Conservation (phyloP, 2,329 filamentous ascomycete genomes). For the Polytolypa hystricis region DNA sequence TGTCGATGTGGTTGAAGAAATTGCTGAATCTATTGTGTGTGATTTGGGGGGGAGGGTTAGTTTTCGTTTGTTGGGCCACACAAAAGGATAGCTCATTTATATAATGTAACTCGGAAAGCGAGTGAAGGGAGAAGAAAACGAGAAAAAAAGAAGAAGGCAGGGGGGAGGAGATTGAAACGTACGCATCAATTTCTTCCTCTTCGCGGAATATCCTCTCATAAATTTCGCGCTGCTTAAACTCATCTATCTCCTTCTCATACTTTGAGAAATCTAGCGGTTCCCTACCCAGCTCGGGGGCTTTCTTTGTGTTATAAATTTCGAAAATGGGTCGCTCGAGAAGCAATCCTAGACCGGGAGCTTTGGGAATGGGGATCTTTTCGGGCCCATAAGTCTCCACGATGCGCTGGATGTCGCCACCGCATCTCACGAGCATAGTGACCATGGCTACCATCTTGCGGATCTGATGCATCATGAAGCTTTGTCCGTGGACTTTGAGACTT, state of each 20-base stretch:
- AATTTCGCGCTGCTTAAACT: slow-evolving; percentile 86
- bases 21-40: slow-evolving; percentile 50
- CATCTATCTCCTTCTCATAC: slow-evolving; percentile 66
- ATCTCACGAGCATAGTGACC: slow-evolving; percentile 72
- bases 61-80: background rate
- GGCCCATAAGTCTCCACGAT: slow-evolving; percentile 64
- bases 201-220: slow-evolving; percentile 85
- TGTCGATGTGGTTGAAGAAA: slow-evolving; percentile 71
- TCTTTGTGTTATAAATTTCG: slow-evolving; percentile 71
- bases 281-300: slow-evolving; percentile 50
- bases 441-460: slow-evolving; percentile 99
- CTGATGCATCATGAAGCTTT: slow-evolving; percentile 99
- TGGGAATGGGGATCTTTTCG: slow-evolving; percentile 75
- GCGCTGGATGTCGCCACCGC: slow-evolving; percentile 60
- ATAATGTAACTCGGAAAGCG: background rate
- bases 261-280: slow-evolving; percentile 67
- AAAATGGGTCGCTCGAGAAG: slow-evolving; percentile 88
- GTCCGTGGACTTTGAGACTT: slow-evolving; percentile 88
- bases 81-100: background rate
- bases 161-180: no score
- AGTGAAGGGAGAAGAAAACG: background rate
- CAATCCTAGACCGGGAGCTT: slow-evolving; percentile 80
- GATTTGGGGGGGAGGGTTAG: slow-evolving; percentile 1
- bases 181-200: slow-evolving; percentile 79
- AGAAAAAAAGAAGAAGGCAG: background rate